A percentile compares a stretch with the other conserved stretches of the same genome.
phyloP scores from a whole-genome alignment of 257 asterid species.

The Paraleonurus japonicus region DNA sequence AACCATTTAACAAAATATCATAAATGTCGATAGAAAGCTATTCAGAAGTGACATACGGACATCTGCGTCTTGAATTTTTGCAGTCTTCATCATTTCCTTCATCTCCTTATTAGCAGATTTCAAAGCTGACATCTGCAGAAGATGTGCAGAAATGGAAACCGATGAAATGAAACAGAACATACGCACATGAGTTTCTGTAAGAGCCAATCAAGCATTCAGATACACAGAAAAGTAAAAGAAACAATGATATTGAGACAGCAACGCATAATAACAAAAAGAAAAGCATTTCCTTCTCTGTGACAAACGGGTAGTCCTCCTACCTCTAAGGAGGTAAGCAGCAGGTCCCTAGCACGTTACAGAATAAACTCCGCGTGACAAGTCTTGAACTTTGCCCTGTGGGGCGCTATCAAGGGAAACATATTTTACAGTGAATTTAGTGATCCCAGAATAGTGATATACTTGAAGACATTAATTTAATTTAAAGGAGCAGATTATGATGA shows the following conservation, averaged over 20 bases:
- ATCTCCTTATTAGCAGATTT: conserved; percentile 74
- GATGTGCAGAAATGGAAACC: conserved; percentile 43
- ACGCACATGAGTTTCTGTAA: conserved; percentile 24
- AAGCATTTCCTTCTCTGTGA: conserved; percentile 32
- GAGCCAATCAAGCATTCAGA: conserved; percentile 28
- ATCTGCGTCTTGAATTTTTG: conserved; percentile 71
- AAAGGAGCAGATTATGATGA: neutral
- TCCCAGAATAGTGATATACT: conserved; percentile 25
- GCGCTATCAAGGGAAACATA: conserved; percentile 65
- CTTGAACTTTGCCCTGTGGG: conserved; percentile 61
- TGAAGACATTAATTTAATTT: conserved; percentile 2
- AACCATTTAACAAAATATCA: neutral
- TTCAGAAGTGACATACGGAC: conserved; percentile 39
- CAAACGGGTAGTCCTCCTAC: conserved; percentile 46
- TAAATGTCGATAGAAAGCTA: neutral
- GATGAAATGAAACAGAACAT: conserved; percentile 9
- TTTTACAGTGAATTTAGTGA: conserved; percentile 38
- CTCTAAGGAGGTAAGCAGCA: conserved; percentile 83
- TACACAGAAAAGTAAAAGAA: conserved; percentile 16
- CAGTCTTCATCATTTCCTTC: conserved; percentile 86
- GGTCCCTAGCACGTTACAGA: conserved; percentile 67
- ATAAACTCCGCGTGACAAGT: conserved; percentile 52
- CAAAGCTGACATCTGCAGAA: conserved; percentile 73
- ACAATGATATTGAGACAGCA: conserved; percentile 25
- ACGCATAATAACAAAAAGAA: conserved; percentile 26